Base-by-base conservation (phyloP, 805 yeast genomes). In the Brettanomyces nanus region DNA sequence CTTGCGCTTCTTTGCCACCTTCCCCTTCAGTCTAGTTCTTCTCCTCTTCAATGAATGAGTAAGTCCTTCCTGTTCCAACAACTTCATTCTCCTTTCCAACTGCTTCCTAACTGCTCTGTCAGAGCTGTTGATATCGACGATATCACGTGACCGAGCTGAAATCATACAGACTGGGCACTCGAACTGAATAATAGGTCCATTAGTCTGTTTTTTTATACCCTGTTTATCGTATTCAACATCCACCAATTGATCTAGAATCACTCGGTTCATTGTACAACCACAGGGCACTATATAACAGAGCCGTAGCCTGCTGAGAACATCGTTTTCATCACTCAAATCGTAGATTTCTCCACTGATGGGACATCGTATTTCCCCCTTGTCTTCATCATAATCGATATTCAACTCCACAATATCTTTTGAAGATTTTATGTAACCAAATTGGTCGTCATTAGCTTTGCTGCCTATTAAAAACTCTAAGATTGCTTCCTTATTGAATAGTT, bases 401-500 rank as follows among this genome's bases (percentile, higher is more conserved):
- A 71, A 50, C n/a, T 62, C 59, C n/a, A 54, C 37, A 63, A 50
- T 35, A 38, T 54, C 59, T 30, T 49, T 45, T 19, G 45, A 29
- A 5, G 31, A 18, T n/a, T 17, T 14, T 14, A 36, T 31, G 23
- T 32, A 34, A 17, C 28, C 25, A 14, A 36, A 30, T 11, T 30
- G 5, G 10, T 11, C 11, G 10, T 31, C 19, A 14, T 13, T 28
- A 10, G 7, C 31, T 14, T 23, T 27, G 9, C 10, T 7, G 4
- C 48, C 43, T 6, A 41, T 11, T 4, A 86, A 52, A 52, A 69
- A 65, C 47, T 80, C 80, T 5, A 86, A 49, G 0, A 83, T 53
- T 21, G 77, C 58, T 40, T 77, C 83, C 43, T 82, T 83, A 45
- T 79, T 73, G 55, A 69, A 82, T 4, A 86, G 49, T 22, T 63